Evolutionary conservation across 768 basidiomycete species (phyloP).

Genomic region (Lactifluus volemus): DNA sequence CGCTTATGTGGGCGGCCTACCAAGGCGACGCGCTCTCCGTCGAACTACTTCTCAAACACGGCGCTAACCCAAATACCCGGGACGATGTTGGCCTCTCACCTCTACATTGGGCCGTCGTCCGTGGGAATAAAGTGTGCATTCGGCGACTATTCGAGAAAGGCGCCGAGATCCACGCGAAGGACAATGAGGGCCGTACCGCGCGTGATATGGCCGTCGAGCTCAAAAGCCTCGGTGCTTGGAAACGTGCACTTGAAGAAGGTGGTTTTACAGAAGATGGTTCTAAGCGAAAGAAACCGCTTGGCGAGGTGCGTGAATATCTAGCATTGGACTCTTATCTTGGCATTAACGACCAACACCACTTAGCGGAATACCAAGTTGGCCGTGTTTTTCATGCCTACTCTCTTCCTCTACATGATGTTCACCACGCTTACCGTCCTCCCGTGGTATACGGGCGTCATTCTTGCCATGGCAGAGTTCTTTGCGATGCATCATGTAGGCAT

Average conservation of each 20-base stretch:
- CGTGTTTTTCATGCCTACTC: conserved; percentile 68
- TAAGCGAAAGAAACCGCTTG: conserved; percentile 56
- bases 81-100: conserved; percentile 83
- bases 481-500: conserved; percentile 83
- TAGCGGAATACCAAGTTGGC: conserved; percentile 76
- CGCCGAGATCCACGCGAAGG: conserved; percentile 71
- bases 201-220: conserved; percentile 92
- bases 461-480: conserved; percentile 82
- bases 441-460: conserved; percentile 81
- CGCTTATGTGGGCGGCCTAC: conserved; percentile 98
- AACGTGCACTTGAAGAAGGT: conserved; percentile 80
- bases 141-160: conserved; percentile 79
- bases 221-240: conserved; percentile 86
- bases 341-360: background rate
- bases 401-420: conserved; percentile 79
- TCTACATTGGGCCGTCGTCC: conserved; percentile 95
- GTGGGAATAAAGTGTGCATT: conserved; percentile 87
- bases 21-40: conserved; percentile 96
- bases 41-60: conserved; percentile 80
- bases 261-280: conserved; percentile 72
- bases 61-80: conserved; percentile 65
- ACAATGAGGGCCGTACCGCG: conserved; percentile 78
- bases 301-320: conserved; percentile 42
- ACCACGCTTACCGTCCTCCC: conserved; percentile 75
- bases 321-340: background rate